Percentiles rank a stretch among this genome's conserved stretches.
phyloP scores from a whole-genome alignment of 176 grass and related monocot genomes.

The Carex cristatella region DNA sequence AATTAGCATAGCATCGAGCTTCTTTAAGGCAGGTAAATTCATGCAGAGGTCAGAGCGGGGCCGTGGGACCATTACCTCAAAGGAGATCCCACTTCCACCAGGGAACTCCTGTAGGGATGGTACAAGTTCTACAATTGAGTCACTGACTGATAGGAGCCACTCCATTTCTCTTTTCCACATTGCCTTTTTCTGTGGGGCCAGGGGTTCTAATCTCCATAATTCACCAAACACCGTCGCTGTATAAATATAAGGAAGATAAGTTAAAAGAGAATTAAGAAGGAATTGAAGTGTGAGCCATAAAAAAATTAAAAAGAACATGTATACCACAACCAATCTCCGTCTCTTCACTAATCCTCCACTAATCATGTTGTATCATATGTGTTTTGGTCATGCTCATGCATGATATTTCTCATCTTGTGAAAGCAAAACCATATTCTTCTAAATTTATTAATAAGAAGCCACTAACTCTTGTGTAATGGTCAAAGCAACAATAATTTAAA shows the following conservation, averaged over 20 bases:
- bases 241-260: neutral
- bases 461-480: neutral
- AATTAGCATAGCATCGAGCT: slow-evolving; percentile 93
- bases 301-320: neutral
- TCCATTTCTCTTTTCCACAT: slow-evolving; percentile 98
- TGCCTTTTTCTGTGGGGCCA: slow-evolving; percentile 71
- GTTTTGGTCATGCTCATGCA: neutral
- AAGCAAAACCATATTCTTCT: neutral
- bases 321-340: neutral
- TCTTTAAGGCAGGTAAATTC: slow-evolving; percentile 94
- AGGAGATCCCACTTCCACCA: slow-evolving; percentile 54
- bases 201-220: slow-evolving; percentile 93
- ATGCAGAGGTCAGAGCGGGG: slow-evolving; percentile 83
- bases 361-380: neutral
- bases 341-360: neutral
- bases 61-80: slow-evolving; percentile 93
- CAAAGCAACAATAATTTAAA: neutral
- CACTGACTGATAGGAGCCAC: slow-evolving; percentile 83
- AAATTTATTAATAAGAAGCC: neutral
- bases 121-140: slow-evolving; percentile 87
- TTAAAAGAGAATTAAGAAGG: neutral
- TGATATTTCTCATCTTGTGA: neutral
- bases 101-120: slow-evolving; percentile 93
- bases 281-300: neutral
- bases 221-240: slow-evolving; percentile 94